These are phyloP conservation scores for Tylopilus vinaceipallidus DNA, from an alignment of 768 basidiomycete genomes.

Conservation along the genomic window DNA sequence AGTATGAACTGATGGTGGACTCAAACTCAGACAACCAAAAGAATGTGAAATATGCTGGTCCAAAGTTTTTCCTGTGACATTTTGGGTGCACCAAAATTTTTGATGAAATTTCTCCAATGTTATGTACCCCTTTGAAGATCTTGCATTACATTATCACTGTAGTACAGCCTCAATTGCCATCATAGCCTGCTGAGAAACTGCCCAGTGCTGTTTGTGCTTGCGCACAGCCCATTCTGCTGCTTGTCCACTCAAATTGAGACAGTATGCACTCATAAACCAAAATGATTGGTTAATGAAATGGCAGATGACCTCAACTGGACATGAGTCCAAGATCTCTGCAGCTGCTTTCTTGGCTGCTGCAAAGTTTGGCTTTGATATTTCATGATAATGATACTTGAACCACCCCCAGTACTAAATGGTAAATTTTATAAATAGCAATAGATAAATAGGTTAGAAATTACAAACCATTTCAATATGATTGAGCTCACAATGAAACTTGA, in stretches of 20 bases:
- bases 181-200: conserved; percentile 18
- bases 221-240: conserved; percentile 37
- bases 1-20: too few relatives aligned
- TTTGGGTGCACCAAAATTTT: conserved; percentile 2
- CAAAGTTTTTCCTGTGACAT: not conserved
- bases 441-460: too few relatives aligned
- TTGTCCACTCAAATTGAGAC: conserved; percentile 31
- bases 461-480: conserved; percentile 28
- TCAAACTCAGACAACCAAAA: too few relatives aligned
- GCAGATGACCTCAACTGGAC: conserved; percentile 28
- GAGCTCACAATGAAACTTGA: conserved; percentile 38
- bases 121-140: too few relatives aligned
- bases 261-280: conserved; percentile 38
- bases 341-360: not conserved
- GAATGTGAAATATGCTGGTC: not conserved
- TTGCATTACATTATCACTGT: not conserved
- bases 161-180: not conserved
- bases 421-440: conserved; percentile 7
- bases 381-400: conserved; percentile 4
- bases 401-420: conserved; percentile 10
- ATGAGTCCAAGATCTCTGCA: not conserved
- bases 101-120: not conserved
- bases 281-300: conserved; percentile 38
- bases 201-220: conserved; percentile 10
- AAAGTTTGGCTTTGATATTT: not conserved